Evolutionary conservation across 148 eudicot genomes (phyloP).

Genomic region (Chenopodium album): DNA sequence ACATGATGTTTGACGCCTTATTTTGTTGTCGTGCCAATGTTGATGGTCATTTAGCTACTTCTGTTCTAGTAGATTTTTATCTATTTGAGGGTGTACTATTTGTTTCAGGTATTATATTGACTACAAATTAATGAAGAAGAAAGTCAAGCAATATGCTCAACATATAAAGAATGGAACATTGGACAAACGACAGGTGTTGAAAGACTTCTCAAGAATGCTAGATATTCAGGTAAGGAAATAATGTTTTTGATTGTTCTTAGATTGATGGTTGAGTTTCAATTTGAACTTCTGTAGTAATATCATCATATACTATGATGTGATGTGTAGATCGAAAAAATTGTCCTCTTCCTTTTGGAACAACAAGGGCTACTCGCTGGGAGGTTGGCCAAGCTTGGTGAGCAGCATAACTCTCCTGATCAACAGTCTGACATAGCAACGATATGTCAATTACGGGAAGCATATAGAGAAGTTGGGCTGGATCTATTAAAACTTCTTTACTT

Average conservation of each 20-base stretch:
- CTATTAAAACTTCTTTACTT: constrained; percentile 75
- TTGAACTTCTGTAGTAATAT: background rate
- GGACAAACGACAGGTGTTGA: constrained; percentile 57
- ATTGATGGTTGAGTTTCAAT: background rate
- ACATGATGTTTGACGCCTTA: background rate
- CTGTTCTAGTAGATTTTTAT: background rate
- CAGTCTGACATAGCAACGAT: constrained; percentile 59
- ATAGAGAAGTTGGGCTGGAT: constrained; percentile 71
- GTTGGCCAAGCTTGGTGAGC: constrained; percentile 59
- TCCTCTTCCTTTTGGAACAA: constrained; percentile 83
- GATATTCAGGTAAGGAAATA: constrained; percentile 51
- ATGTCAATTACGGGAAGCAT: constrained; percentile 63
- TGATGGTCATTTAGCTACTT: background rate
- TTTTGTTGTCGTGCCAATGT: background rate
- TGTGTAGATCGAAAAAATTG: constrained; percentile 78
- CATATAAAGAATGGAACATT: constrained; percentile 51
- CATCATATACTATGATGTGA: background rate
- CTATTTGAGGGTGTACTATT: background rate
- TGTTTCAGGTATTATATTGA: constrained; percentile 48
- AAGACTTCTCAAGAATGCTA: constrained; percentile 74
- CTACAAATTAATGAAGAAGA: constrained; percentile 76
- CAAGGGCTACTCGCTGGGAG: constrained; percentile 83
- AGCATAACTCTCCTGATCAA: constrained; percentile 51
- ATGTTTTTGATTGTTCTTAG: background rate
- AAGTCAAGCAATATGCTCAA: constrained; percentile 61